These are phyloP conservation scores for Noccaea caerulescens DNA, from an alignment of 345 rosid species.

Conservation along the genomic window DNA sequence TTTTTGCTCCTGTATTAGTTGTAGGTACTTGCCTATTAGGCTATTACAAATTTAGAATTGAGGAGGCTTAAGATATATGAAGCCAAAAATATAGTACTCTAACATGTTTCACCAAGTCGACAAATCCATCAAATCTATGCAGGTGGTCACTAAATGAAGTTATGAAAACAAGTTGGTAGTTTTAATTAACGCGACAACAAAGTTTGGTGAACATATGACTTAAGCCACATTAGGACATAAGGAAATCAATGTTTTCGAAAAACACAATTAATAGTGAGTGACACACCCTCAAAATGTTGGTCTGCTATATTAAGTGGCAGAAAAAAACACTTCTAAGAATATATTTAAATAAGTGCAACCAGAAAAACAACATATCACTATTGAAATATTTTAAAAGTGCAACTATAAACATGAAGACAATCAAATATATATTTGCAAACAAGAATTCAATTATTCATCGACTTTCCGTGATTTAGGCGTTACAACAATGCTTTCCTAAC, in stretches of 20 bases:
- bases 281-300: conserved; percentile 23
- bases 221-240: conserved; percentile 5
- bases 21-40: neutral
- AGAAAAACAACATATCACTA: conserved; percentile 4
- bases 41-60: neutral
- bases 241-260: conserved; percentile 2
- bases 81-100: neutral
- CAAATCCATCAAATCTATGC: neutral
- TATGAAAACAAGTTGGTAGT: conserved; percentile 3
- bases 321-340: neutral
- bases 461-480: conserved; percentile 22
- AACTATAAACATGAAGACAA: conserved; percentile 11
- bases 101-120: conserved; percentile 12
- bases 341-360: conserved; percentile 7
- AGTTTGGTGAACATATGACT: conserved; percentile 20
- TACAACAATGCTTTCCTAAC: conserved; percentile 25
- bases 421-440: neutral
- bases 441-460: conserved; percentile 11
- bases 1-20: too few species aligned
- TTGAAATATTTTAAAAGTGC: conserved; percentile 8
- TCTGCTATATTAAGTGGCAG: neutral
- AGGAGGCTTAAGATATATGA: conserved; percentile 6
- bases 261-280: conserved; percentile 6
- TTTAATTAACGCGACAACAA: conserved; percentile 20
- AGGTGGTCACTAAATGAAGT: conserved; percentile 15